Percentiles rank a stretch among this genome's conserved stretches.
Evolutionary conservation across 2,329 filamentous ascomycete species (phyloP).

Genomic region (Alternaria triticina): DNA sequence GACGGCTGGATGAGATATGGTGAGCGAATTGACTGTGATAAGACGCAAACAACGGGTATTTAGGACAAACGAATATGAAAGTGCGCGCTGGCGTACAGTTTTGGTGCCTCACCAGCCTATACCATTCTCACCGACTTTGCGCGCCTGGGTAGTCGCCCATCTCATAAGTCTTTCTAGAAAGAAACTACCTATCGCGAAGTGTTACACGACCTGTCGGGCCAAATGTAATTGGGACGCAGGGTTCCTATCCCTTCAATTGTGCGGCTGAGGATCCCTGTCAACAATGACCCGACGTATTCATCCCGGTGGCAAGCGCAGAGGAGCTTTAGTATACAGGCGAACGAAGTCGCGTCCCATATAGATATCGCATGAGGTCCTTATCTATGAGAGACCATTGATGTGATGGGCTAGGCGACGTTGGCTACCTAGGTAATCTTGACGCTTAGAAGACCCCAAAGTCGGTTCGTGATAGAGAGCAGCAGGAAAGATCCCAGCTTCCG

Average conservation of each 20-base stretch:
- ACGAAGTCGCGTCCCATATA: not conserved
- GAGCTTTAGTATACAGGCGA: not conserved
- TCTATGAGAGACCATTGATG: not conserved
- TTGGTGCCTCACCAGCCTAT: not conserved
- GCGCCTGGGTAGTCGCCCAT: not conserved
- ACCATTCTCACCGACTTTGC: not conserved
- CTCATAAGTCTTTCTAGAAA: not conserved
- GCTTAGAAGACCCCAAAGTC: not conserved
- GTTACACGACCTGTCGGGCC: not conserved
- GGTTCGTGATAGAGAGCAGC: not conserved
- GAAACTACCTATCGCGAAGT: not conserved
- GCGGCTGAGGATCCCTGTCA: not conserved
- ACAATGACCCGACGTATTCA: not conserved
- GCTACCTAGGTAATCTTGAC: not conserved
- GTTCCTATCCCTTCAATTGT: too few relatives aligned
- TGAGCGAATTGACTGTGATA: not conserved
- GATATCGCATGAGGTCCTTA: not conserved
- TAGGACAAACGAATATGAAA: not conserved
- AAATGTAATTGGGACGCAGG: not conserved
- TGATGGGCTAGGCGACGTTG: not conserved
- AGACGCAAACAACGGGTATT: fast-evolving
- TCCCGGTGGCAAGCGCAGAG: not conserved
- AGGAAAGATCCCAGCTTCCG: constrained; percentile 6
- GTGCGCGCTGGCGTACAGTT: not conserved
- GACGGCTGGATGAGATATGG: fast-evolving